Evolutionary conservation across 257 asterid species (phyloP), one percentile per base, ranked within the genome.

Genomic region (Solanum gracilifrons): DNA sequence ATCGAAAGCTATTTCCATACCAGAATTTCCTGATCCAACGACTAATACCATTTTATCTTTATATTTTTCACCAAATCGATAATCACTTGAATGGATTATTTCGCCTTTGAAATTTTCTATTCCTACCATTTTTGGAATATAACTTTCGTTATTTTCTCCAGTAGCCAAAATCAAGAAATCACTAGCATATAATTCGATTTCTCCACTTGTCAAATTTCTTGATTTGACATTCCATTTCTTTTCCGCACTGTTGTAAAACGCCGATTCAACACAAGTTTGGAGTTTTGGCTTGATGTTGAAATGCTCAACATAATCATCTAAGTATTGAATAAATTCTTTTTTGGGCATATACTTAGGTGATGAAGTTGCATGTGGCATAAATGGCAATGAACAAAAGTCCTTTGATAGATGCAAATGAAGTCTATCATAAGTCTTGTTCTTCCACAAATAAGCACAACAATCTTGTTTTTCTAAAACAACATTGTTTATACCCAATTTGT

Each of bases 1-100:
- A 90, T 95, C 98, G 41, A 48, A 84, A 0, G 97, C 94, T 16
- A 95, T 92, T 71, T 95, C 97, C 98, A 94, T 93, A 0, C 97
- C 98, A 3, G 96, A 95, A 64, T 95, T 95, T 12, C 97, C 96
- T 23, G 92, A 88, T 7, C 96, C 96, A 29, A 95, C 92, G 4
- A 94, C 98, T 35, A 94, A 72, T 0, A 93, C 96, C 6, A 89
- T 62, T 41, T 43, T 91, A 1, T 37, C 48, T 3, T 60, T 71
- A 46, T 87, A 93, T 2, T 27, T 82, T 16, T 13, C 27, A 0
- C 98, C 95, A 4, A 88, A 91, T 15, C 43, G 76, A 55, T 92
- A 95, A 1, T 32, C 11, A 60, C 86, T 86, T 3, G 95, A 91
- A 43, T 95, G 96, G 73, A 91, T 36, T 13, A 88, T 37, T 31